Evolutionary conservation across 2,329 filamentous ascomycete genomes (phyloP).

Genomic region (Aspergillus aculeatus): DNA sequence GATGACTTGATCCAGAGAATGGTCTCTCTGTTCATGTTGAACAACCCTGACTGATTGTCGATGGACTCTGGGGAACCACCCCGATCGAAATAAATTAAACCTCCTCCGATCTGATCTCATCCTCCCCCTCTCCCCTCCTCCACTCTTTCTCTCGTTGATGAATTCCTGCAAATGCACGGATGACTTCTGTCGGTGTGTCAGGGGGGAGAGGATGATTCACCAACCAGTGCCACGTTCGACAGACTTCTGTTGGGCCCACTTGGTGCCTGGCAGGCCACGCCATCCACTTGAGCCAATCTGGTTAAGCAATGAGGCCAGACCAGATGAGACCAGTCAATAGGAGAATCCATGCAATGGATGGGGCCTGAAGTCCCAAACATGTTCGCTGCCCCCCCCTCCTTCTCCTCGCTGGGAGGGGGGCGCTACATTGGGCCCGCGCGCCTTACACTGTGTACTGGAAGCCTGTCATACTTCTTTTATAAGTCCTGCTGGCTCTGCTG

Average conservation of each 20-base stretch:
- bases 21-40: no score
- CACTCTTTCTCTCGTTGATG: no score
- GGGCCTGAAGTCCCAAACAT: not conserved
- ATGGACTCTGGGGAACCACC: not conserved
- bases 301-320: not conserved
- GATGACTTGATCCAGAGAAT: no score
- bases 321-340: not conserved
- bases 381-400: not conserved
- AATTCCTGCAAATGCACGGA: no score
- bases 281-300: not conserved
- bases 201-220: not conserved
- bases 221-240: not conserved
- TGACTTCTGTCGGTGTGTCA: not conserved
- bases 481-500: not conserved
- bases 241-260: not conserved
- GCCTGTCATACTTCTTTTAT: not conserved
- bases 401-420: not conserved
- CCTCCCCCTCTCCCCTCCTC: no score
- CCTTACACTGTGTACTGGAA: not conserved
- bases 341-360: not conserved
- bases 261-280: not conserved
- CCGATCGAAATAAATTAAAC: not conserved
- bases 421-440: not conserved
- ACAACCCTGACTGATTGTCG: not conserved
- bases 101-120: not conserved